Evolutionary conservation across 306 rosid genomes (phyloP), one percentile per base, ranked within the genome.

Genomic region (Malus sieversii): DNA sequence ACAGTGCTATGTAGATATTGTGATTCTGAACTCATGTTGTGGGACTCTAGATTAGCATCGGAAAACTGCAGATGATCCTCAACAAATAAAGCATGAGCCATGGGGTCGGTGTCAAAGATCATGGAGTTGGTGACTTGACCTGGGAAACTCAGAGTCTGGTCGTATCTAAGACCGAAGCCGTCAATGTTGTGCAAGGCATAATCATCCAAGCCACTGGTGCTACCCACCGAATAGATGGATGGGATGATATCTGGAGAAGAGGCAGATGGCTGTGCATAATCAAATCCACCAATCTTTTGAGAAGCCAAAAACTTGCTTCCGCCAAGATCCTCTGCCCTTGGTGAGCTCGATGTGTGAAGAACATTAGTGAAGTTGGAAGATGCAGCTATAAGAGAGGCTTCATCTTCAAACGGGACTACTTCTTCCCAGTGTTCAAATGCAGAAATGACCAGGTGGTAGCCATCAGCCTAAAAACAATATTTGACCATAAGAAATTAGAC

Each of bases 201-300:
- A 20, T 90, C 98, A 38, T 94, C 98, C 83, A 94, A 86, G 76
- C 89, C 76, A 68, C 91, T 83, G 35, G 78, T 64, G 45, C 77
- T 86, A 57, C 83, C 93, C 73, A 85, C 85, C 16, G 99, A 84
- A 75, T 89, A 91, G 20, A 95, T 84, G 57, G 96, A 86, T 42
- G 97, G 88, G 71, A 89, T 88, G 71, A 92, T 85, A 77, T 95
- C 98, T 0, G 97, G 90, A 58, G 99, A 84, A 59, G 92, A 87
- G 38, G 86, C 88, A 32, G 78, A 71, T 57, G 91, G 85, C 72
- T 78, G 92, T 10, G 93, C 59, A 76, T 86, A 90, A 78, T 80
- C 88, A 82, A 90, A 82, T 59, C 87, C 96, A 52, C 81, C 82
- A 78, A 78, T 62, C 84, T 83, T 88, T 27, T 88, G 87, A 64